These are phyloP conservation scores for Cynanchum wilfordii DNA, from an alignment of 257 asterid species.

Conservation along the genomic window DNA sequence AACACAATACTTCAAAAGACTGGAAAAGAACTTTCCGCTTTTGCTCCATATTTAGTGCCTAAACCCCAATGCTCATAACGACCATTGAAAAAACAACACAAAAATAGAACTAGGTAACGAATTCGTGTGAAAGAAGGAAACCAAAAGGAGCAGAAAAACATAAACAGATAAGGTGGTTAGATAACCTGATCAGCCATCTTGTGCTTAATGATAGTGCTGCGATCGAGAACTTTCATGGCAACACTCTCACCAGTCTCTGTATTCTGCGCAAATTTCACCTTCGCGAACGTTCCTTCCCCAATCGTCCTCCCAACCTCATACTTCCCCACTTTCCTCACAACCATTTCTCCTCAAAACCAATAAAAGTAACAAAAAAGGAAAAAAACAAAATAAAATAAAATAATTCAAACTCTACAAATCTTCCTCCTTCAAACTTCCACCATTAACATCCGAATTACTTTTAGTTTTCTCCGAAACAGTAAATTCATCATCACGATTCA, in stretches of 20 bases:
- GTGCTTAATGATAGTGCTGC: constrained; percentile 90
- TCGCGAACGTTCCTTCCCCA: constrained; percentile 99
- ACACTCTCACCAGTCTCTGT: constrained; percentile 98
- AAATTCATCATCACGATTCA: not conserved
- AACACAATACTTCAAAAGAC: not conserved
- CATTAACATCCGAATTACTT: not conserved
- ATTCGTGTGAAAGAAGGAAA: not conserved
- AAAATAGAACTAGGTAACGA: not conserved
- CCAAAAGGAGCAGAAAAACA: not conserved
- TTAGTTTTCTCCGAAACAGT: not conserved
- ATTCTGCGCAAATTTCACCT: constrained; percentile 94
- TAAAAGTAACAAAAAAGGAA: too few relatives aligned
- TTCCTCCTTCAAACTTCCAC: not conserved
- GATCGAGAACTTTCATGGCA: constrained; percentile 98
- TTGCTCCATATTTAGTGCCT: not conserved
- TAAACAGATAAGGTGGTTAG: not conserved
- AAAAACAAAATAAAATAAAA: not conserved
- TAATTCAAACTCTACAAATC: not conserved
- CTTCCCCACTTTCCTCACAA: constrained; percentile 92
- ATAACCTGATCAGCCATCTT: constrained; percentile 96
- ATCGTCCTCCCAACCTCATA: constrained; percentile 96
- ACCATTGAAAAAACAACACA: not conserved
- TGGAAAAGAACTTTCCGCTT: not conserved
- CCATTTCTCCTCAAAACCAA: constrained; percentile 41
- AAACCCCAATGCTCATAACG: not conserved